Evolutionary conservation across 768 basidiomycete species (phyloP).

Genomic region (Boletus insuetus): DNA sequence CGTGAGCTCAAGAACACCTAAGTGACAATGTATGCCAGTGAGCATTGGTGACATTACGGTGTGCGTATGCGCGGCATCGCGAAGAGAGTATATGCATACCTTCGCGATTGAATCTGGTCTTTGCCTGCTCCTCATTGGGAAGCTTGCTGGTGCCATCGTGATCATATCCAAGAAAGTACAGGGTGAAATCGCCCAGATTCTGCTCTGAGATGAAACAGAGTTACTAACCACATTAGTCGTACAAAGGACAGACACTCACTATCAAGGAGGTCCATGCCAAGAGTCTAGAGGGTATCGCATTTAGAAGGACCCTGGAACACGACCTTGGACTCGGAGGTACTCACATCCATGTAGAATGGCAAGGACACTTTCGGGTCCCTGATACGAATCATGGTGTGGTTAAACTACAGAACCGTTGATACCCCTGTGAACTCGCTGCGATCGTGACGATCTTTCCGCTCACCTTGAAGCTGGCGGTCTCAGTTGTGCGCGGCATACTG

Average conservation of each 20-base stretch:
- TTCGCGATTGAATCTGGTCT: slow-evolving; percentile 58
- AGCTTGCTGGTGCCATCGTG: slow-evolving; percentile 47
- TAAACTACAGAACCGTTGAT: slow-evolving; percentile 47
- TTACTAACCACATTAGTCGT: background rate
- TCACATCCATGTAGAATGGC: slow-evolving; percentile 73
- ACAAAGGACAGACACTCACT: slow-evolving; percentile 32
- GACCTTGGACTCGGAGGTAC: slow-evolving; percentile 11
- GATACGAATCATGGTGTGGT: slow-evolving; percentile 87
- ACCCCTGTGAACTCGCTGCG: background rate
- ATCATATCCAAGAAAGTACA: slow-evolving; percentile 86
- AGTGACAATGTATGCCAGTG: background rate
- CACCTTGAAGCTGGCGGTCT: slow-evolving; percentile 65
- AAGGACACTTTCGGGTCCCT: slow-evolving; percentile 84
- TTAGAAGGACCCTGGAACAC: background rate
- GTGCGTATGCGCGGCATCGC: background rate
- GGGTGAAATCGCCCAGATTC: slow-evolving; percentile 59
- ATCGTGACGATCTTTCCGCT: background rate
- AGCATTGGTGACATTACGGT: background rate
- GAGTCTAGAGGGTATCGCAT: slow-evolving; percentile 33
- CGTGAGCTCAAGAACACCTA: slow-evolving; percentile 80
- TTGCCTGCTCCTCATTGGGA: slow-evolving; percentile 51
- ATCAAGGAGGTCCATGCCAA: slow-evolving; percentile 77
- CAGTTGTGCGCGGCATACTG: slow-evolving; percentile 61
- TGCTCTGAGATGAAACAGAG: slow-evolving; percentile 39
- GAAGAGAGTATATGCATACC: slow-evolving; percentile 39